Percentiles rank a stretch among this genome's conserved stretches.
These are phyloP conservation scores for Phyllosticta paracitricarpa DNA, from an alignment of 2,329 filamentous ascomycete species.

Conservation along the genomic window DNA sequence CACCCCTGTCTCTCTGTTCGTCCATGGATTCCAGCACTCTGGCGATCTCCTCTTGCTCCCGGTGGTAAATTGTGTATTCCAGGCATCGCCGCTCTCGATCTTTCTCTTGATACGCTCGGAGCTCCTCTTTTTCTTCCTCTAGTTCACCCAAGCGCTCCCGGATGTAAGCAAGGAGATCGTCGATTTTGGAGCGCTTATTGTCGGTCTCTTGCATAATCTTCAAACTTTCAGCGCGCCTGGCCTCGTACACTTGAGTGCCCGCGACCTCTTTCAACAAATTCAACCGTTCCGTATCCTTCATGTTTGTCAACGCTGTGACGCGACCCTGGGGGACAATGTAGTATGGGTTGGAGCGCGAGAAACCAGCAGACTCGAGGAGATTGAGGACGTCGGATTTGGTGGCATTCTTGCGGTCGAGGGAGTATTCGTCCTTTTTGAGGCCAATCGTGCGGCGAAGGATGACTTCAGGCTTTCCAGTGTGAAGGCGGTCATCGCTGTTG, in stretches of 20 bases:
- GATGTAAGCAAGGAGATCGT: constrained; percentile 84
- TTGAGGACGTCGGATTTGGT: constrained; percentile 93
- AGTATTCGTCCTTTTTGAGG: constrained; percentile 97
- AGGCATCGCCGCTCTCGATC: constrained; percentile 85
- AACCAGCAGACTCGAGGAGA: constrained; percentile 87
- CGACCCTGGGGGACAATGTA: constrained; percentile 98
- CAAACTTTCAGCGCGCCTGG: constrained; percentile 76
- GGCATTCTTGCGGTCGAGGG: constrained; percentile 90
- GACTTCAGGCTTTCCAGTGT: constrained; percentile 83
- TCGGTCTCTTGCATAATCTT: constrained; percentile 97
- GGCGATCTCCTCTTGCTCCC: constrained; percentile 72
- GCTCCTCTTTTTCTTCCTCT: constrained; percentile 94
- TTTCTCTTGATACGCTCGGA: constrained; percentile 88
- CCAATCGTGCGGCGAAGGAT: constrained; percentile 90
- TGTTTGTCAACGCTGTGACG: constrained; percentile 92
- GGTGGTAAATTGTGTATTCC: constrained; percentile 88
- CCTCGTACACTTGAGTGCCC: constrained; percentile 93
- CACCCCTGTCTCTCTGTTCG: constrained; percentile 66
- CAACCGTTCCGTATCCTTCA: constrained; percentile 90
- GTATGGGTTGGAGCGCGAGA: constrained; percentile 95
- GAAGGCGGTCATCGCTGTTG: constrained; percentile 92
- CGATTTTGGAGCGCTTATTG: constrained; percentile 89
- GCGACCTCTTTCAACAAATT: constrained; percentile 95
- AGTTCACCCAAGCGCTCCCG: constrained; percentile 80
- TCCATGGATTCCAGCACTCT: constrained; percentile 75